phyloP scores from a whole-genome alignment of 2,329 filamentous ascomycete genomes.

The Cladosporium sp. region DNA sequence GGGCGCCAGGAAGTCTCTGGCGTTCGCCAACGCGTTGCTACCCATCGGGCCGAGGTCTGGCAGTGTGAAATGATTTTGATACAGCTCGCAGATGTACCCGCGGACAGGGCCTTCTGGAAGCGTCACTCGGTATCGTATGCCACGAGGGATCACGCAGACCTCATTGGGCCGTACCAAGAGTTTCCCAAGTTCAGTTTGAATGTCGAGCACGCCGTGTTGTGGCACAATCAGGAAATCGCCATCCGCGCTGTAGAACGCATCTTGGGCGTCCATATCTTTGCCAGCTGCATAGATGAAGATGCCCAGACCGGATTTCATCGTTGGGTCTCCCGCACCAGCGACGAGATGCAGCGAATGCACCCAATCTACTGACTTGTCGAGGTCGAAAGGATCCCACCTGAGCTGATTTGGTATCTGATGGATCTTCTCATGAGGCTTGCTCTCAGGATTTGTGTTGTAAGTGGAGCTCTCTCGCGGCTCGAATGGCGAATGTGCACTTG shows the following conservation, averaged over 20 bases:
- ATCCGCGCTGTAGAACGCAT: conserved; percentile 77
- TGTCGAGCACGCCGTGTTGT: conserved; percentile 58
- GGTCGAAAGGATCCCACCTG: conserved; percentile 71
- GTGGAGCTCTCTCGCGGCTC: conserved; percentile 43
- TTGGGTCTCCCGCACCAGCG: conserved; percentile 72
- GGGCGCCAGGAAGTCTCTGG: conserved; percentile 59
- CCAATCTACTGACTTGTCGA: conserved; percentile 64
- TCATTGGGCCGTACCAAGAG: conserved; percentile 62
- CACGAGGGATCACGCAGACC: conserved; percentile 59
- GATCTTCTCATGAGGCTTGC: conserved; percentile 50
- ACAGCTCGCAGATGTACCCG: conserved; percentile 63
- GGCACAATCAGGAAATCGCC: conserved; percentile 62
- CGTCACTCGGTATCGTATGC: conserved; percentile 57
- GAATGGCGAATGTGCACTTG: conserved; percentile 53
- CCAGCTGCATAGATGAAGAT: conserved; percentile 77
- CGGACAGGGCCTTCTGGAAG: conserved; percentile 55
- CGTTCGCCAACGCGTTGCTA: conserved; percentile 59
- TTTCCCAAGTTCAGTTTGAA: conserved; percentile 62
- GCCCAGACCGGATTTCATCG: conserved; percentile 70
- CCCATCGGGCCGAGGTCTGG: conserved; percentile 63
- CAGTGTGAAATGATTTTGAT: conserved; percentile 57
- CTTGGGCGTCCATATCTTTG: conserved; percentile 65
- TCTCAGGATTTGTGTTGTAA: conserved; percentile 46
- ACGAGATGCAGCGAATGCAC: conserved; percentile 64
- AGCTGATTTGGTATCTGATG: conserved; percentile 76